Conservation (phyloP, 352 stramenopile species). For the Globisporangium solare region DNA sequence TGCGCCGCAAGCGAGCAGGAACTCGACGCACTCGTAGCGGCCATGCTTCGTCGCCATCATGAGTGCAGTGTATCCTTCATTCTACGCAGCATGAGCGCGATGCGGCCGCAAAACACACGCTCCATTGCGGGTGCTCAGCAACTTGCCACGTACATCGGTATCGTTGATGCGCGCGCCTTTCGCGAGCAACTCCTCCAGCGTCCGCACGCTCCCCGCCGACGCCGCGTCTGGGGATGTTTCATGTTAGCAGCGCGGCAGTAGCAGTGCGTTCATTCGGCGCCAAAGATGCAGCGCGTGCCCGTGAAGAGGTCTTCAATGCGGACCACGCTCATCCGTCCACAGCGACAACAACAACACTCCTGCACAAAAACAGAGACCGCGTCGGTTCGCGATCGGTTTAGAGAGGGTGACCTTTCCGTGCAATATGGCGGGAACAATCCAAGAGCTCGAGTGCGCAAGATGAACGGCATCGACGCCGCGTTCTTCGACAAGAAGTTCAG, state of each 20-base stretch:
- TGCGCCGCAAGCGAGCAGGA: slow-evolving; percentile 41
- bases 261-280: not conserved
- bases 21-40: slow-evolving; percentile 42
- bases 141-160: slow-evolving; percentile 28
- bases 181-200: slow-evolving; percentile 31
- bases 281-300: slow-evolving; percentile 14
- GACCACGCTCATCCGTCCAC: slow-evolving; percentile 36
- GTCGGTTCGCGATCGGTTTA: slow-evolving; percentile 18
- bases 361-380: not conserved
- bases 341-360: not conserved
- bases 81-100: slow-evolving; percentile 19
- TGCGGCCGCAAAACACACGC: not conserved
- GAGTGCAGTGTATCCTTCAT: slow-evolving; percentile 54
- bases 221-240: slow-evolving; percentile 37
- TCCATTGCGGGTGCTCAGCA: not conserved
- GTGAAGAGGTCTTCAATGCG: slow-evolving; percentile 69
- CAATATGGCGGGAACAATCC: not conserved
- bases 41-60: slow-evolving; percentile 57
- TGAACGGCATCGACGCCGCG: slow-evolving; percentile 63
- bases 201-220: slow-evolving; percentile 26
- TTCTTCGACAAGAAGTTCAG: slow-evolving; percentile 88
- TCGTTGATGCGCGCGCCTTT: slow-evolving; percentile 51
- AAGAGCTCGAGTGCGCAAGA: slow-evolving; percentile 8
- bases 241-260: not conserved
- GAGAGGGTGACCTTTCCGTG: slow-evolving; percentile 3